phyloP scores from a whole-genome alignment of 2,329 filamentous ascomycete species.

The Trichophyton simii region DNA sequence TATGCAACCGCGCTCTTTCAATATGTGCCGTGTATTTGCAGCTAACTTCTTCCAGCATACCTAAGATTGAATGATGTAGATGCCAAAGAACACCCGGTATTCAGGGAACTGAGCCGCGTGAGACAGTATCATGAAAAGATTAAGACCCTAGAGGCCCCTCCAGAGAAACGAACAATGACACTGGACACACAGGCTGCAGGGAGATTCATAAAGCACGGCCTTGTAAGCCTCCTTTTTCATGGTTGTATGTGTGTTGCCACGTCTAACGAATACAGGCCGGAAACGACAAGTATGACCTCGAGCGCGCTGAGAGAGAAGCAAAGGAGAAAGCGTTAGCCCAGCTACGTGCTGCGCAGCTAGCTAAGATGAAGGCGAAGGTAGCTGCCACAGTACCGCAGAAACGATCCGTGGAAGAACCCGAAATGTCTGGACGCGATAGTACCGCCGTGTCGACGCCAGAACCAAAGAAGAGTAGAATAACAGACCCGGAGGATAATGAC shows the following conservation, averaged over 20 bases:
- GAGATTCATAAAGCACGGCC: conserved; percentile 68
- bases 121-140: conserved; percentile 91
- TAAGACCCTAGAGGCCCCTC: conserved; percentile 56
- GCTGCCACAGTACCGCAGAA: conserved; percentile 12
- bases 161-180: conserved; percentile 44
- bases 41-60: conserved; percentile 41
- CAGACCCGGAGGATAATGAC: conserved; percentile 19
- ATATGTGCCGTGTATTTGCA: background rate
- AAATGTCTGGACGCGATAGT: background rate
- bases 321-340: conserved; percentile 40
- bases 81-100: conserved; percentile 73
- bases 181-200: conserved; percentile 64
- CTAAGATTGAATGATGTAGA: conserved; percentile 67
- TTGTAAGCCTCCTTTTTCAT: conserved; percentile 40
- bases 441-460: background rate
- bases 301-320: conserved; percentile 38
- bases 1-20: conserved; percentile 32
- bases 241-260: no score
- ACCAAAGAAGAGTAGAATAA: conserved; percentile 21
- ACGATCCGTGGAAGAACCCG: conserved; percentile 6
- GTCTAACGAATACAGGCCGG: conserved; percentile 23
- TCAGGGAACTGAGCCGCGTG: conserved; percentile 71
- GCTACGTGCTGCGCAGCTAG: conserved; percentile 34
- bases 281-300: conserved; percentile 41
- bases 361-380: conserved; percentile 23